phyloP scores from a whole-genome alignment of 495 filamentous ascomycete species.

The Penicillium verhagenii region DNA sequence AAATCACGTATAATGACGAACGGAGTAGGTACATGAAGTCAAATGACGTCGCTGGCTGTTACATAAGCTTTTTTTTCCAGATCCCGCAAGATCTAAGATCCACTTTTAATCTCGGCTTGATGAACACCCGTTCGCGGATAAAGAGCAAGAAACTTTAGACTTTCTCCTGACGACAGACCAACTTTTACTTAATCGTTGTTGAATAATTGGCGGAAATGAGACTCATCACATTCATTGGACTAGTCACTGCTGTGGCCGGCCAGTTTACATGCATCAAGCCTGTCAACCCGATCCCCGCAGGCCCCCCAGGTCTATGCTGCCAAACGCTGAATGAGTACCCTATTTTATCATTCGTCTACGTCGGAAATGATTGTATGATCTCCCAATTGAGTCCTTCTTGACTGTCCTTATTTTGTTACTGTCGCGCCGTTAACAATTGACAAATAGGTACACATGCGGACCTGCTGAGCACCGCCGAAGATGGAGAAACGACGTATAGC shows the following conservation, averaged over 20 bases:
- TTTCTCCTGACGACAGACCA: not conserved
- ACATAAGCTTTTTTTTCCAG: not conserved
- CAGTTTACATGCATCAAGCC: conserved; percentile 16
- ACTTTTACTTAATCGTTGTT: not conserved
- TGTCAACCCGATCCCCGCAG: conserved; percentile 15
- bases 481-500: conserved; percentile 12
- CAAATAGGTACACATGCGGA: conserved; percentile 6
- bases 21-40: too few relatives aligned
- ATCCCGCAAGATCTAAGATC: not conserved
- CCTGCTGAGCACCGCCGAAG: conserved; percentile 3
- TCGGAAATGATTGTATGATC: conserved; percentile 10
- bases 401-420: not conserved
- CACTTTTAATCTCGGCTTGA: not conserved
- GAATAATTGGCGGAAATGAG: conserved; percentile 1
- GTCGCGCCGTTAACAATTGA: not conserved
- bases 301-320: conserved; percentile 12
- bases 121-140: not conserved
- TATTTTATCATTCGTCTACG: conserved; percentile 8
- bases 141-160: not conserved
- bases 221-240: not conserved
- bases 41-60: not conserved
- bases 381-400: not conserved
- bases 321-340: conserved; percentile 4
- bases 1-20: not conserved
- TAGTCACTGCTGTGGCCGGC: not conserved